phyloP scores from a whole-genome alignment of 1,284 basidiomycete species.

The Flammula alnicola region DNA sequence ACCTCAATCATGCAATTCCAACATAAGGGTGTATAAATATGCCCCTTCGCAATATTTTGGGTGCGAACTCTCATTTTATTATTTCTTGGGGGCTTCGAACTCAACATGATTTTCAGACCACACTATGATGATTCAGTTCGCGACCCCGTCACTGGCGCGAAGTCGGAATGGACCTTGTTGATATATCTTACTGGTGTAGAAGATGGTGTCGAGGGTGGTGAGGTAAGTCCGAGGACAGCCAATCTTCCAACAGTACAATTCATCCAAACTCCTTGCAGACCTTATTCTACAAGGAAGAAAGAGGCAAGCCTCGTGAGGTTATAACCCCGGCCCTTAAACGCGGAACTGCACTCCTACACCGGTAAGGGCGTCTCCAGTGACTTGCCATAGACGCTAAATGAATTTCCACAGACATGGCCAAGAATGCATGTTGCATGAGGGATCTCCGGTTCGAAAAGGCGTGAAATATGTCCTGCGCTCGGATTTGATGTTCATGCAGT shows the following conservation, averaged over 20 bases:
- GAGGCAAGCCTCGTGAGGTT: slow-evolving; percentile 52
- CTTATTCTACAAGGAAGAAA: slow-evolving; percentile 68
- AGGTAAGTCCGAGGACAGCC: slow-evolving; percentile 44
- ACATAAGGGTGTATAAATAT: slow-evolving; percentile 76
- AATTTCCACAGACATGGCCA: slow-evolving; percentile 61
- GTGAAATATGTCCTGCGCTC: slow-evolving; percentile 80
- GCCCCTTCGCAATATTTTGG: slow-evolving; percentile 69
- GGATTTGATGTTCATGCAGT: slow-evolving; percentile 69
- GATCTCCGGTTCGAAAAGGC: slow-evolving; percentile 67
- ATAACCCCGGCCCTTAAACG: slow-evolving; percentile 65
- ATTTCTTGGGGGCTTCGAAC: not conserved
- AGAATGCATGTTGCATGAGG: slow-evolving; percentile 81
- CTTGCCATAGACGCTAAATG: not conserved
- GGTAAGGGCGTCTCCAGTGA: slow-evolving; percentile 50
- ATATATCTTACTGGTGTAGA: slow-evolving; percentile 76
- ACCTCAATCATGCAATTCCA: slow-evolving; percentile 66
- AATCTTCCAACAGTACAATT: not conserved
- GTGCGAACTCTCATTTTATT: slow-evolving; percentile 28
- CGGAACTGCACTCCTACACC: slow-evolving; percentile 75
- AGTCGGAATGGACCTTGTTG: slow-evolving; percentile 82
- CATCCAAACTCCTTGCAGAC: slow-evolving; percentile 47
- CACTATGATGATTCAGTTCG: slow-evolving; percentile 78
- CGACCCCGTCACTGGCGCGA: slow-evolving; percentile 57
- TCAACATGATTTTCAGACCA: slow-evolving; percentile 37
- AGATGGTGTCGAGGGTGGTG: slow-evolving; percentile 77